Conservation (phyloP, 257 asterid genomes). For the Echites panduratus region DNA sequence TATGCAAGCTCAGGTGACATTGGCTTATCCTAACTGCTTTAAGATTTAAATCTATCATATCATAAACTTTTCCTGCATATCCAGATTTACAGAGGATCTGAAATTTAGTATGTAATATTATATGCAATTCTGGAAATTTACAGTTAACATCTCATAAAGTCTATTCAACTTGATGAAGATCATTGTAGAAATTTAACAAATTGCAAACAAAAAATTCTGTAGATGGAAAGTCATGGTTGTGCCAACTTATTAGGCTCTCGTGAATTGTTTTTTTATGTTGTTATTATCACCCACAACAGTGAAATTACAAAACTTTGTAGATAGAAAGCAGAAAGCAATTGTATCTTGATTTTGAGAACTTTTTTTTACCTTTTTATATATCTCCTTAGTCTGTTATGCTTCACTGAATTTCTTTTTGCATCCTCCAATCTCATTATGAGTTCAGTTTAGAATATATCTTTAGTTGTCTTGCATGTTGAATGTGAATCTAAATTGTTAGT, state of each 20-base stretch:
- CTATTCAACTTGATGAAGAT: neutral
- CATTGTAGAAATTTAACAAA: neutral
- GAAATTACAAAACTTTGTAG: neutral
- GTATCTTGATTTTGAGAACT: neutral
- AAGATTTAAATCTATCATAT: neutral
- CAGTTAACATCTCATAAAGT: neutral
- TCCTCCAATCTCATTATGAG: neutral
- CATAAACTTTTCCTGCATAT: neutral
- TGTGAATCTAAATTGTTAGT: conserved; percentile 10
- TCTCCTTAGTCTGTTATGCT: neutral
- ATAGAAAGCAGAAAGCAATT: neutral
- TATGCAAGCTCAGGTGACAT: conserved; percentile 83
- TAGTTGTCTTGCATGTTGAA: neutral
- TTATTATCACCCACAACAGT: neutral
- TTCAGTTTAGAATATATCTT: neutral
- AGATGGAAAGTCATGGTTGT: too few species aligned
- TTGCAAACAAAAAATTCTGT: neutral
- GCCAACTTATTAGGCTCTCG: neutral
- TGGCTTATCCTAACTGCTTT: neutral
- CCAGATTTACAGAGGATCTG: neutral
- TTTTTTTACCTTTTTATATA: neutral
- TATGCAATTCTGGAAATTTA: neutral
- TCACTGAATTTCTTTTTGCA: neutral
- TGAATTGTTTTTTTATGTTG: neutral
- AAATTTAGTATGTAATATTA: neutral